A percentile compares a stretch with the other conserved stretches of the same genome.
These are phyloP conservation scores for Coniella vitis DNA, from an alignment of 2,329 filamentous ascomycete genomes.

Conservation along the genomic window DNA sequence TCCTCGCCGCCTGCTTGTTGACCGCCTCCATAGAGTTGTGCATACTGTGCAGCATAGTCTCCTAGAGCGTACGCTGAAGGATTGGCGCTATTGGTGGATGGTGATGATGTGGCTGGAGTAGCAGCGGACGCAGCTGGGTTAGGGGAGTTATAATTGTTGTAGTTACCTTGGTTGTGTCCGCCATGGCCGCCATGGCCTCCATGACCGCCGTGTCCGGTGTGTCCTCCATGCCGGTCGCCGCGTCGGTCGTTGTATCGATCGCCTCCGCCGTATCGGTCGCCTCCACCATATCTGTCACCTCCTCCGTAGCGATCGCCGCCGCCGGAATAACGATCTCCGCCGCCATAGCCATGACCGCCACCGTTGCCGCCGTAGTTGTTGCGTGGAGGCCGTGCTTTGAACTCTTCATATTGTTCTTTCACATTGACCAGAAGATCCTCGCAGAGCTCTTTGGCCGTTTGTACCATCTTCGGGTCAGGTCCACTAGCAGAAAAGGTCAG, in stretches of 20 bases:
- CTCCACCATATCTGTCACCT: conserved; percentile 36
- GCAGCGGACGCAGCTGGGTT: conserved; percentile 3
- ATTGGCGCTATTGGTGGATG: conserved; percentile 30
- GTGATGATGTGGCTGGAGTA: conserved; percentile 4
- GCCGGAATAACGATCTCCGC: conserved; percentile 18
- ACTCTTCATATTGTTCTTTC: conserved; percentile 80
- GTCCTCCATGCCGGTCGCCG: conserved; percentile 19
- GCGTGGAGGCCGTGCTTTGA: conserved; percentile 75
- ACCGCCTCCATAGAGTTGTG: conserved; percentile 60
- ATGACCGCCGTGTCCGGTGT: conserved; percentile 14
- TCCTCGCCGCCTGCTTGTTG: conserved; percentile 43
- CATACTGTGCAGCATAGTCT: conserved; percentile 77
- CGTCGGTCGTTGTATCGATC: conserved; percentile 30
- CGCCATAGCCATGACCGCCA: conserved; percentile 39
- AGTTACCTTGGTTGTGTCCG: conserved; percentile 26
- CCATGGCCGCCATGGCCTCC: neutral
- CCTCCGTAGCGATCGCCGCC: conserved; percentile 33
- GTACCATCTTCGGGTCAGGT: conserved; percentile 79
- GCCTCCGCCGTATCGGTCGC: conserved; percentile 30
- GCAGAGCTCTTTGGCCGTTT: conserved; percentile 81
- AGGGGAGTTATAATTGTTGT: conserved; percentile 21
- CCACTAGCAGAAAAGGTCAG: conserved; percentile 51
- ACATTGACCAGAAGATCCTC: conserved; percentile 83
- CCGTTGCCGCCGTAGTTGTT: conserved; percentile 42
- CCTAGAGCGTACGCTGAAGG: conserved; percentile 31